Conservation (phyloP, 140 eudicot species). For the Anethum foeniculum region DNA sequence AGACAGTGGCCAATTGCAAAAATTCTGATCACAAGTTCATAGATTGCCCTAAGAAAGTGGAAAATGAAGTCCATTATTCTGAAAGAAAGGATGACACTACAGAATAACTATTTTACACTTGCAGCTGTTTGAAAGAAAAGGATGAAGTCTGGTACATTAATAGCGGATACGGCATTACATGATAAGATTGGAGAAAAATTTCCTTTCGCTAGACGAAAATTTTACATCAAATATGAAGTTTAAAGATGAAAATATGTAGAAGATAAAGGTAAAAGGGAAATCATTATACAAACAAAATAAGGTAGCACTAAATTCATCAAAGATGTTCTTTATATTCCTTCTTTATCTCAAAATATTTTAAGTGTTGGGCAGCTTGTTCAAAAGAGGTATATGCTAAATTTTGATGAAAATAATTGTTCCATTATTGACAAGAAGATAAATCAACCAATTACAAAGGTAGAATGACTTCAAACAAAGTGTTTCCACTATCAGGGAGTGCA, state of each 20-base stretch:
- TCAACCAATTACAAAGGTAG: no score
- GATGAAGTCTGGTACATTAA: constrained; percentile 9
- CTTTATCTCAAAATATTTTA: neutral
- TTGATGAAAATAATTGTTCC: neutral
- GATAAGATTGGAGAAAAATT: neutral
- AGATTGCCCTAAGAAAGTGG: neutral
- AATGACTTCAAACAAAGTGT: no score
- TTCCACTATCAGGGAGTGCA: neutral
- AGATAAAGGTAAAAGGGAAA: constrained; percentile 1
- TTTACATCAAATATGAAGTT: neutral
- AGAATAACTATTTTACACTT: neutral
- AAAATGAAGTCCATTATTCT: neutral
- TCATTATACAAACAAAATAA: neutral
- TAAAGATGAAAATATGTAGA: no score
- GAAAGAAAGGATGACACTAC: neutral
- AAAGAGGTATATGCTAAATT: neutral
- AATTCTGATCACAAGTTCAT: neutral
- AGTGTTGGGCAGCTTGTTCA: no score
- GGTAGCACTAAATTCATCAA: neutral
- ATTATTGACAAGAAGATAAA: constrained; percentile 6
- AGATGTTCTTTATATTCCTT: constrained; percentile 15
- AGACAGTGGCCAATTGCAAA: no score
- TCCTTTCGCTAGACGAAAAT: neutral
- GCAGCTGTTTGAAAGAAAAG: neutral
- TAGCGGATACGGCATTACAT: neutral